phyloP scores from a whole-genome alignment of 768 basidiomycete genomes.

The Atractiella rhizophila region DNA sequence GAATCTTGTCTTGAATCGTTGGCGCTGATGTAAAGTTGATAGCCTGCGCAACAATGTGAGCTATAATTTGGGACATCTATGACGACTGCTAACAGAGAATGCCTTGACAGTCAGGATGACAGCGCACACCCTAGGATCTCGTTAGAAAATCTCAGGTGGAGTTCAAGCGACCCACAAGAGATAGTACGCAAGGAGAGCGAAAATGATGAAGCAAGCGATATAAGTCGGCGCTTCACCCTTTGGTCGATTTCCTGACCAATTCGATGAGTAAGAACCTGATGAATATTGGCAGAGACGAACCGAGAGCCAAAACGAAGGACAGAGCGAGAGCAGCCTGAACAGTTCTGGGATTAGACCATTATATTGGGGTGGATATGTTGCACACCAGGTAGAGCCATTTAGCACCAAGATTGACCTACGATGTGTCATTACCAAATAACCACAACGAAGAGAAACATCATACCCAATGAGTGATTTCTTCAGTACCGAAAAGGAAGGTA shows the following conservation, averaged over 20 bases:
- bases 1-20: constrained; percentile 27
- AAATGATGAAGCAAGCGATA: constrained; percentile 34
- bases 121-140: constrained; percentile 37
- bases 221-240: constrained; percentile 63
- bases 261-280: too few relatives aligned
- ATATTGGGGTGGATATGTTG: too few relatives aligned
- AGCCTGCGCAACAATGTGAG: background rate
- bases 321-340: constrained; percentile 37
- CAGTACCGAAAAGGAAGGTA: constrained; percentile 45
- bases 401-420: constrained; percentile 28
- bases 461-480: constrained; percentile 32
- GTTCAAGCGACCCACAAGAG: too few relatives aligned
- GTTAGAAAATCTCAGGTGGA: too few relatives aligned
- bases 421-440: too few relatives aligned
- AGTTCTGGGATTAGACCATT: too few relatives aligned
- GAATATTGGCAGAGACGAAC: too few relatives aligned
- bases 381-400: background rate
- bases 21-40: constrained; percentile 1
- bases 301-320: constrained; percentile 53
- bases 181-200: constrained; percentile 49
- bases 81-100: constrained; percentile 25
- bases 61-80: accelerated
- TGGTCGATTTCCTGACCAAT: constrained; percentile 61
- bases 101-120: constrained; percentile 36
- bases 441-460: too few relatives aligned